These are phyloP conservation scores for Wickerhamomyces rabaulensis DNA, from an alignment of 805 yeast species.

Conservation along the genomic window DNA sequence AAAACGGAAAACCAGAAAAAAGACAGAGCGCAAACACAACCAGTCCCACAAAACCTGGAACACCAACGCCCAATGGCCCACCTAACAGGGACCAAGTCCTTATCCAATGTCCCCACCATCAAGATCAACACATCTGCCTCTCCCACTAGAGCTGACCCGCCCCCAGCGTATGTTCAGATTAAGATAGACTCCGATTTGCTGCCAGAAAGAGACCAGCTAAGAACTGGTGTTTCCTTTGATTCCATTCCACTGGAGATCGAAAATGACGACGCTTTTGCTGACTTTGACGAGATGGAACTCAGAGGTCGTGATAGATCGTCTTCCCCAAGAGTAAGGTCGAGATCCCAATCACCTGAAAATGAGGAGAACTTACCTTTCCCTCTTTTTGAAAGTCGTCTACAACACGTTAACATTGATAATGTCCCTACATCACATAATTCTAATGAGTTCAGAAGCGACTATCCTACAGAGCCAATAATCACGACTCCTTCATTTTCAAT, in stretches of 20 bases:
- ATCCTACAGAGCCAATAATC: constrained; percentile 17
- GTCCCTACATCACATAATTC: neutral
- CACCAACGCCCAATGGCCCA: neutral
- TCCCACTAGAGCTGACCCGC: neutral
- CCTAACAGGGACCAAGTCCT: neutral
- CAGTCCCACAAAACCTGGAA: neutral
- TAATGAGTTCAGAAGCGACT: constrained; percentile 8
- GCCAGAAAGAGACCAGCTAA: neutral
- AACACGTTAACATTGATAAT: neutral
- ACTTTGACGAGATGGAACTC: neutral
- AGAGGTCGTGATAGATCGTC: neutral
- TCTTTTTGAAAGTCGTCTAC: neutral
- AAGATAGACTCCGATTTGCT: neutral
- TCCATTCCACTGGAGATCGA: constrained; percentile 1
- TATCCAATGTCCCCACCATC: neutral
- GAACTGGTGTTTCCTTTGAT: constrained; percentile 8
- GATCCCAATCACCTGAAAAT: neutral
- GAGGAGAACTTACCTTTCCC: neutral
- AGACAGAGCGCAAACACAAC: neutral
- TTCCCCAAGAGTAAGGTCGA: constrained; percentile 1
- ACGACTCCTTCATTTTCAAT: constrained; percentile 10
- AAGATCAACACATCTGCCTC: neutral
- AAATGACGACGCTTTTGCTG: constrained; percentile 1
- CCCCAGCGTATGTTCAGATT: neutral
- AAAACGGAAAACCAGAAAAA: neutral